Conservation (phyloP, 1,139 yeast species). For the Taphrina confusa region DNA sequence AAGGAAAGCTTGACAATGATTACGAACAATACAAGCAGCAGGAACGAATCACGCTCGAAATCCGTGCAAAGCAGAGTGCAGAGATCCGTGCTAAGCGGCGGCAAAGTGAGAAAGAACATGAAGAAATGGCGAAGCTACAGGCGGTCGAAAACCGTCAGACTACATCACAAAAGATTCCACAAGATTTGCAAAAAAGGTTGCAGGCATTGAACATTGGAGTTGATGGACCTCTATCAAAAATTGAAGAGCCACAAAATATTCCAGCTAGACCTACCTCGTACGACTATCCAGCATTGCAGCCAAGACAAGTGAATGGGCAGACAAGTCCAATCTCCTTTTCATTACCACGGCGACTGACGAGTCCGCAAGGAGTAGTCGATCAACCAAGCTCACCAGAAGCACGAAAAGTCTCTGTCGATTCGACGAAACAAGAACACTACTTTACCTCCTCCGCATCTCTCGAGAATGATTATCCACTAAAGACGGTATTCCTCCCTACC, state of each 20-base stretch:
- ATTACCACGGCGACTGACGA: background rate
- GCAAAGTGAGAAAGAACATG: background rate
- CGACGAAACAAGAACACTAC: slow-evolving; percentile 6
- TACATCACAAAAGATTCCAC: background rate
- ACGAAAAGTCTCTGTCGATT: background rate
- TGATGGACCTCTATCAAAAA: too few species aligned
- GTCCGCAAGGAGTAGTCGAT: background rate
- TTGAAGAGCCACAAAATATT: too few species aligned
- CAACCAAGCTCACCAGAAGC: background rate
- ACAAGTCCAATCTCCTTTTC: background rate
- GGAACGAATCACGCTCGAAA: background rate
- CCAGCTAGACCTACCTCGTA: background rate
- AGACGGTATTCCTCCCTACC: slow-evolving; percentile 55
- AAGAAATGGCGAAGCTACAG: background rate
- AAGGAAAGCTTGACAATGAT: slow-evolving; percentile 3
- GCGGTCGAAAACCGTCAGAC: background rate
- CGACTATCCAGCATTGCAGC: slow-evolving; percentile 6
- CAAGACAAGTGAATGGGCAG: background rate
- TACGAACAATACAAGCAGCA: background rate
- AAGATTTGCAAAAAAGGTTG: background rate
- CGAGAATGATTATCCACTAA: slow-evolving; percentile 57
- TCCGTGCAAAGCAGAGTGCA: background rate
- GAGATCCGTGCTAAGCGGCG: background rate
- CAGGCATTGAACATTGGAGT: slow-evolving; percentile 1
- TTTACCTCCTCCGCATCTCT: slow-evolving; percentile 43